A percentile compares a stretch with the other conserved stretches of the same genome.
Evolutionary conservation across 2,329 filamentous ascomycete genomes (phyloP).

Genomic region (Clonostachys chloroleuca): DNA sequence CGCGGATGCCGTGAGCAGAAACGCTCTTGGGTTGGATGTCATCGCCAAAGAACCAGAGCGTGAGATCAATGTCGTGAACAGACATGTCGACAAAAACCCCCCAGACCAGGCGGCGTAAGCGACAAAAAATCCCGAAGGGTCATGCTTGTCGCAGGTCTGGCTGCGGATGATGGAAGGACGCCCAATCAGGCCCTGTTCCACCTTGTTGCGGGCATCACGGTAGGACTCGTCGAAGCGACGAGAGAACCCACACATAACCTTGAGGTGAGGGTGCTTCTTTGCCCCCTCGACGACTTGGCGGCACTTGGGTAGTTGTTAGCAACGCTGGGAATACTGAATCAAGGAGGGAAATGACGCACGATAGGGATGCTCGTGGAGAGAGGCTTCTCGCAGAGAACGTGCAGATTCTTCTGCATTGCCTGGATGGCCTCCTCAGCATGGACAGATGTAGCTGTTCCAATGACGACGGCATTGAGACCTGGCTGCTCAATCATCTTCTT

Average conservation of each 20-base stretch:
- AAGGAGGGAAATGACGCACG: constrained; percentile 28
- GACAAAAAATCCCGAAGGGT: constrained; percentile 64
- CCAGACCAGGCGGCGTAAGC: constrained; percentile 60
- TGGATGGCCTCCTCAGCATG: constrained; percentile 54
- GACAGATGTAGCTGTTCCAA: constrained; percentile 39
- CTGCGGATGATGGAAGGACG: constrained; percentile 55
- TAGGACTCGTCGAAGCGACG: constrained; percentile 59
- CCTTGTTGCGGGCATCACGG: constrained; percentile 50
- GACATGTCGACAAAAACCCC: constrained; percentile 69
- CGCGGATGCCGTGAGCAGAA: constrained; percentile 20
- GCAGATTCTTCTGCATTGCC: constrained; percentile 47
- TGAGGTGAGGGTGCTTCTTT: constrained; percentile 50
- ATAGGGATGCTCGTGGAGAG: constrained; percentile 53
- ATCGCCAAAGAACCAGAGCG: constrained; percentile 24
- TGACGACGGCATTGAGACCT: constrained; percentile 45
- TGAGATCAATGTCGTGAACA: constrained; percentile 58
- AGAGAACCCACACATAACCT: constrained; percentile 48
- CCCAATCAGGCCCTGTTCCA: constrained; percentile 53
- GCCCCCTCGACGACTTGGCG: constrained; percentile 56
- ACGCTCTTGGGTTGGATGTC: constrained; percentile 21
- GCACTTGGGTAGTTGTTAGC: constrained; percentile 60
- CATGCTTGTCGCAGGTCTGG: constrained; percentile 65
- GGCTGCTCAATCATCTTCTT: constrained; percentile 44
- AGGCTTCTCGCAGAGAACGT: constrained; percentile 58
- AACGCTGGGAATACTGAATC: constrained; percentile 44